Evolutionary conservation across 441 rosid species (phyloP).

Genomic region (Hypseocharis bilobata): DNA sequence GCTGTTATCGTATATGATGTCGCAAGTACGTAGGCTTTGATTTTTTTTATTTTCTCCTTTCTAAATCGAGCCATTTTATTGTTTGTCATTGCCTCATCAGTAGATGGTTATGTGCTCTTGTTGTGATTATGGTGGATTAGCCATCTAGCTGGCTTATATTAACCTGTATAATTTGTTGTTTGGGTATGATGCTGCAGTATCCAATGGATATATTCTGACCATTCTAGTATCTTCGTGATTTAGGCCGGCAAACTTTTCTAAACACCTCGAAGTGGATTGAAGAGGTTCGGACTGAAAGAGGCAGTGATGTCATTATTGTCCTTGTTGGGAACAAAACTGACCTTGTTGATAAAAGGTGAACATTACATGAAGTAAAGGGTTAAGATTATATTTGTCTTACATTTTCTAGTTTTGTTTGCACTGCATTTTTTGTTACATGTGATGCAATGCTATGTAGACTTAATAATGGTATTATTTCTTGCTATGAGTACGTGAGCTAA

Average conservation of each 20-base stretch:
- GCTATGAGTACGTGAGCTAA: background rate
- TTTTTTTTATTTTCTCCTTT: background rate
- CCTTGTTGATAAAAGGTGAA: slow-evolving; percentile 77
- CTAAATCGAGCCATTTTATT: background rate
- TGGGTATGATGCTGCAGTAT: background rate
- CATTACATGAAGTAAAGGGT: background rate
- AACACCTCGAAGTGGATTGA: slow-evolving; percentile 81
- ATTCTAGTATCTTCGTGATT: slow-evolving; percentile 17
- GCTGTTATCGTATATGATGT: slow-evolving; percentile 30
- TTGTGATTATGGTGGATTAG: background rate
- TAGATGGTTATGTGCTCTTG: background rate
- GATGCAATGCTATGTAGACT: background rate
- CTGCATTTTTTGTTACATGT: background rate
- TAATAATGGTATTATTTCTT: background rate
- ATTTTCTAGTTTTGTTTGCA: background rate
- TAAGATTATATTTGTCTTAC: background rate
- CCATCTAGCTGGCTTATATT: background rate
- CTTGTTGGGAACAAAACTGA: slow-evolving; percentile 89
- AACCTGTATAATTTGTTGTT: background rate
- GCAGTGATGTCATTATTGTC: slow-evolving; percentile 80
- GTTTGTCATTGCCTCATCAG: background rate
- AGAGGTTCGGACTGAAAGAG: slow-evolving; percentile 78
- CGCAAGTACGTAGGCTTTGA: slow-evolving; percentile 21
- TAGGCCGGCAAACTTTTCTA: slow-evolving; percentile 72
- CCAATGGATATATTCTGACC: slow-evolving; percentile 10